These are phyloP conservation scores for Irpex sp. DNA, from an alignment of 1,284 basidiomycete genomes.

Conservation along the genomic window DNA sequence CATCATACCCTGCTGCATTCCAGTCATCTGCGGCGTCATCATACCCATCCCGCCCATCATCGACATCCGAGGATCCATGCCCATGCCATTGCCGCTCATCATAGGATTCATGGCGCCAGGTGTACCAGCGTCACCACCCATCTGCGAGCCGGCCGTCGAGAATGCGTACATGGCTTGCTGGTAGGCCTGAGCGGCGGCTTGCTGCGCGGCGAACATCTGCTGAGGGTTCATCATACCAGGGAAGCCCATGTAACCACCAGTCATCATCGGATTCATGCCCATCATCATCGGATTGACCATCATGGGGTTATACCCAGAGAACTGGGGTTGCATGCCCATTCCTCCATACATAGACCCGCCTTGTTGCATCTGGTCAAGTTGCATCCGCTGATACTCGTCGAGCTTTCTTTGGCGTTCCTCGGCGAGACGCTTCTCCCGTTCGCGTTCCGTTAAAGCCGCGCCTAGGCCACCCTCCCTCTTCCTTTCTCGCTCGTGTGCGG, in stretches of 20 bases:
- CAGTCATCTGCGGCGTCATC: slow-evolving; percentile 29
- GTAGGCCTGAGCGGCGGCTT: slow-evolving; percentile 78
- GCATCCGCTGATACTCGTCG: slow-evolving; percentile 85
- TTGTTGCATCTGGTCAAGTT: slow-evolving; percentile 82
- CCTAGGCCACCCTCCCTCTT: slow-evolving; percentile 94
- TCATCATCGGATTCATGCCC: slow-evolving; percentile 46
- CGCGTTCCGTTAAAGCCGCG: slow-evolving; percentile 89
- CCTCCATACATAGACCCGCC: slow-evolving; percentile 64
- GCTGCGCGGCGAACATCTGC: slow-evolving; percentile 87
- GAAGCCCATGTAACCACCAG: slow-evolving; percentile 39
- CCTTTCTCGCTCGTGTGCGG: slow-evolving; percentile 89
- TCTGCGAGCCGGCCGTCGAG: slow-evolving; percentile 72
- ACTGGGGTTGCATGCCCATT: slow-evolving; percentile 23
- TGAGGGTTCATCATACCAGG: slow-evolving; percentile 73
- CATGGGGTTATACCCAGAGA: slow-evolving; percentile 49
- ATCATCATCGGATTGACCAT: slow-evolving; percentile 49
- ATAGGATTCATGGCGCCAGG: slow-evolving; percentile 42
- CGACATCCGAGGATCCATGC: slow-evolving; percentile 43
- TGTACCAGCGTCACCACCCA: slow-evolving; percentile 47
- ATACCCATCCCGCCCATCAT: slow-evolving; percentile 43
- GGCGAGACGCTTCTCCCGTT: slow-evolving; percentile 84
- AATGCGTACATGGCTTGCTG: slow-evolving; percentile 88
- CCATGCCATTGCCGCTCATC: slow-evolving; percentile 46
- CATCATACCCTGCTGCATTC: slow-evolving; percentile 13
- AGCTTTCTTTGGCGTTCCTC: slow-evolving; percentile 91